phyloP scores from a whole-genome alignment of 331 rosid genomes.

The Saraca asoca region DNA sequence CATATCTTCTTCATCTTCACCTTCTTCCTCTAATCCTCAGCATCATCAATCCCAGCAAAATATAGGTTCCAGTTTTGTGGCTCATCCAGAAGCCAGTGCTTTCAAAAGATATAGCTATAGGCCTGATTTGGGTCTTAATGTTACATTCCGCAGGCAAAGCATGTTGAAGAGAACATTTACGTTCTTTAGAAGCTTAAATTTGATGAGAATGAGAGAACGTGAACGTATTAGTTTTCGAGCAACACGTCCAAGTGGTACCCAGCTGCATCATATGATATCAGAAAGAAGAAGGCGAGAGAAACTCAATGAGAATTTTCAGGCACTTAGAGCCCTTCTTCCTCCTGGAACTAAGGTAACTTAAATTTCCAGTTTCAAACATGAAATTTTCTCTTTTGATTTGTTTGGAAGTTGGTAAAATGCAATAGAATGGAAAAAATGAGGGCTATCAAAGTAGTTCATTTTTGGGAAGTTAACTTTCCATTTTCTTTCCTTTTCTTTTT shows the following conservation, averaged over 20 bases:
- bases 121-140: slow-evolving; percentile 24
- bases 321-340: slow-evolving; percentile 73
- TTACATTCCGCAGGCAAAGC: slow-evolving; percentile 39
- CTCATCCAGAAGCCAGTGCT: slow-evolving; percentile 48
- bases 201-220: slow-evolving; percentile 51
- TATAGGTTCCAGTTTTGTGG: slow-evolving; percentile 27
- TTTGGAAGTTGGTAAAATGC: no score
- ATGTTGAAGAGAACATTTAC: slow-evolving; percentile 61
- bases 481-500: no score
- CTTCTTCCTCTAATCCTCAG: slow-evolving; percentile 47
- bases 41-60: slow-evolving; percentile 31
- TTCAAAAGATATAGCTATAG: slow-evolving; percentile 49
- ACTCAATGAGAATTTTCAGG: slow-evolving; percentile 75
- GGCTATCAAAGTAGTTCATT: no score
- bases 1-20: slow-evolving; percentile 37
- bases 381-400: background rate
- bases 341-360: slow-evolving; percentile 73
- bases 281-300: slow-evolving; percentile 86
- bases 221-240: slow-evolving; percentile 36
- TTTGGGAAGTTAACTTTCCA: no score
- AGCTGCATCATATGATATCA: slow-evolving; percentile 73
- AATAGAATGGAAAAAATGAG: no score
- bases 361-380: background rate
- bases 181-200: slow-evolving; percentile 55
- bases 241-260: slow-evolving; percentile 56